Evolutionary conservation across 2,329 filamentous ascomycete genomes (phyloP), one percentile per base, ranked within the genome.

Genomic region (Ophiostoma perfectum): DNA sequence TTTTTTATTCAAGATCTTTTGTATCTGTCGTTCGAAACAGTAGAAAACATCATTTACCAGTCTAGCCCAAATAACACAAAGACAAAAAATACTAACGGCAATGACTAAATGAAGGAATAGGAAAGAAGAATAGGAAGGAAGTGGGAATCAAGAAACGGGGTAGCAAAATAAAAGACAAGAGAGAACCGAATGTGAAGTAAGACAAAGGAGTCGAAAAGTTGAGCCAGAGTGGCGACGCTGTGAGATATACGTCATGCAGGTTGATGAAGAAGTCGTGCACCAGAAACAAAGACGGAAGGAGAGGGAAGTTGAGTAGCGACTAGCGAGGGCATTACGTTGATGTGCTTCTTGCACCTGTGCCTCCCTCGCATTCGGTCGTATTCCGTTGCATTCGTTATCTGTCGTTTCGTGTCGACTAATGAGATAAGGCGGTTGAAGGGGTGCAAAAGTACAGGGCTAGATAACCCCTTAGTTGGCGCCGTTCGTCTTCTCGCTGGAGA

Each of bases 401-500:
- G 27, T 18, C 7, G 27, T 58, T 38, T 11, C 16, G 27, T 36
- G 55, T 14, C 27, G 49, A 18, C 27, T 27, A 27, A 27, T 27
- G 27, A 18, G 55, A 60, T 60, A 60, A 27, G 27, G 27, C 27
- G 27, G 12, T 12, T 58, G 9, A 2, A 16, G 2, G 5, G 16
- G 52, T n/a, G 52, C 9, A 9, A 52, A 52, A 60, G 55, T 60
- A 60, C 55, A 38, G 11, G 45, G 12, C 38, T 42, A 62, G 58
- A 62, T 8, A 9, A 27, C 52, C 5, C 9, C 16, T 55, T 70
- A 70, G 38, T 70, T 64, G 45, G 66, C 42, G 42, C 66, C 65
- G 76, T 67, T 70, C 62, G 80, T 74, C 76, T 81, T 81, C 69
- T 90, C 85, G 77, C 87, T 84, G 60, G 81, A 81, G 18, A 42